Percentiles rank a stretch among this genome's conserved stretches.
phyloP scores from a whole-genome alignment of 768 basidiomycete genomes.

The Boletus pseudopeckii region DNA sequence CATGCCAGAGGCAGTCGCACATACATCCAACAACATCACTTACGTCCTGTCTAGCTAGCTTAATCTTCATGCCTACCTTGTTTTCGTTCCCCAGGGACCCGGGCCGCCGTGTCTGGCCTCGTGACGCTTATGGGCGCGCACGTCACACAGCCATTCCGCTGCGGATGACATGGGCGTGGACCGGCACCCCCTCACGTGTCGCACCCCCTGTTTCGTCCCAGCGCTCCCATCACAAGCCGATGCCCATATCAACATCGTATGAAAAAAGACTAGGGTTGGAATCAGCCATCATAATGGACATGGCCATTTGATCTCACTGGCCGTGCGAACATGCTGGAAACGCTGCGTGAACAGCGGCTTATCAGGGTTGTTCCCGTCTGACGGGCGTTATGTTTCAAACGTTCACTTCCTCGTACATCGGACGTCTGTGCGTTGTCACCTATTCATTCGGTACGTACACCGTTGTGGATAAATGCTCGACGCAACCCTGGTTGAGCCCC shows the following conservation, averaged over 20 bases:
- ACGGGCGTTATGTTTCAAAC: not conserved
- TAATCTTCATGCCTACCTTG: not conserved
- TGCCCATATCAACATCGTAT: too few relatives aligned
- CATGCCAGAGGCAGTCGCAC: slow-evolving; percentile 38
- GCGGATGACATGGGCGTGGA: not conserved
- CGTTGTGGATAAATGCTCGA: slow-evolving; percentile 7
- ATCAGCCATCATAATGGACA: not conserved
- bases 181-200: not conserved
- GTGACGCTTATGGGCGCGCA: not conserved
- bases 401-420: not conserved
- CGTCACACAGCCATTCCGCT: not conserved
- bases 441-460: slow-evolving; percentile 17
- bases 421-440: not conserved
- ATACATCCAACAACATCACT: not conserved
- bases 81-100: not conserved
- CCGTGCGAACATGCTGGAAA: not conserved
- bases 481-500: not conserved
- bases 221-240: not conserved
- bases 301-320: not conserved
- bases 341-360: not conserved
- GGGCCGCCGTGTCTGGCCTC: too few relatives aligned
- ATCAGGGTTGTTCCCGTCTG: not conserved
- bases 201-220: not conserved
- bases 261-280: too few relatives aligned
- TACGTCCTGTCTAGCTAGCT: not conserved